Base-by-base conservation (phyloP, 441 rosid species). In the Adansonia rubrostipa region DNA sequence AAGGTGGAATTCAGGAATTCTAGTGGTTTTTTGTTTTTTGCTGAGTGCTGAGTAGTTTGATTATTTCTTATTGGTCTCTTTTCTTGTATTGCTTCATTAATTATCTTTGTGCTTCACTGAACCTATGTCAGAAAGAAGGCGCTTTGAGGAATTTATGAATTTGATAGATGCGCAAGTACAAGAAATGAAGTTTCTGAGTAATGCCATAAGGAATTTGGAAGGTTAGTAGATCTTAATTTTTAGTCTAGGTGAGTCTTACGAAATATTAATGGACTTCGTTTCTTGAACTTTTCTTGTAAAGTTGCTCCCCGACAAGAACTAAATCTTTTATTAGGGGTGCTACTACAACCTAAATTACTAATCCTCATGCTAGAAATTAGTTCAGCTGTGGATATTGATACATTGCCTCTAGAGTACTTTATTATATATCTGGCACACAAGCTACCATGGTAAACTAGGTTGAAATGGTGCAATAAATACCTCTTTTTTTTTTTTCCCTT, bases 121-220 rank as follows among this genome's bases (percentile, higher is more conserved):
- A 9, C 62, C 70, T 79, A 75, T 73, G 44, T 76, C 85, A 92
- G 97, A 89, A 83, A 88, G 78, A 83, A 85, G 74, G 77, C 83
- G 75, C 80, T 85, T 91, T 64, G 85, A 81, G 65, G 89, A 84
- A 36, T 77, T 92, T 40, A 81, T 70, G 84, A 86, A 81, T 76
- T 77, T 88, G 79, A 79, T 91, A 80, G 89, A 87, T 64, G 68
- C 80, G 71, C 97, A 92, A 89, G 86, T 88, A 36, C 86, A 79
- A 85, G 93, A 92, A 86, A 89, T 92, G 89, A 91, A 88, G 88
- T 85, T 89, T 45, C 83, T 92, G 90, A 80, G 84, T 79, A 78
- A 69, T 73, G 77, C 91, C 66, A 83, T 96, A 76, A 86, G 80
- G 79, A 87, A 80, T 36, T 83, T 96, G 67, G 95, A 94, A 90